phyloP scores from a whole-genome alignment of 306 rosid genomes.

The Begonia loranthoides region DNA sequence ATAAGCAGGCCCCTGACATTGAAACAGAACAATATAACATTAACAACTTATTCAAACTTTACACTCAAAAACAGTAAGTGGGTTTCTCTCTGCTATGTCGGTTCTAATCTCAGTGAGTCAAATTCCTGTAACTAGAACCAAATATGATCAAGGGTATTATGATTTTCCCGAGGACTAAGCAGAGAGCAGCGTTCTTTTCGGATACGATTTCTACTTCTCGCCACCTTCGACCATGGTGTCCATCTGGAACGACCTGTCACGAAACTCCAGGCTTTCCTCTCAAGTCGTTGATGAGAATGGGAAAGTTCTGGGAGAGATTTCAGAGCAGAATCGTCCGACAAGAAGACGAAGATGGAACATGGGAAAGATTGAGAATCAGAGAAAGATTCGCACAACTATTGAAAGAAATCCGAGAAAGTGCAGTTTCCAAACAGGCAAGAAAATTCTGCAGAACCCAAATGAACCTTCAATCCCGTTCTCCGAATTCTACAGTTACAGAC shows the following conservation, averaged over 20 bases:
- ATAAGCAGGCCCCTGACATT: conserved; percentile 35
- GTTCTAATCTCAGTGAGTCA: too few species aligned
- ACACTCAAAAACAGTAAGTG: too few species aligned
- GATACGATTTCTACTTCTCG: conserved; percentile 22
- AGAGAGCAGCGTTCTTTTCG: conserved; percentile 18
- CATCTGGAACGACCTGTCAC: conserved; percentile 16
- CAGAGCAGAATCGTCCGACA: conserved; percentile 16
- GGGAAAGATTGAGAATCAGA: conserved; percentile 85
- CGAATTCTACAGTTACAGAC: too few species aligned
- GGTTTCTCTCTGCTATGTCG: conserved; percentile 15
- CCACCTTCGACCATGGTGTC: conserved; percentile 29
- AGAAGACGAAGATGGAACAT: conserved; percentile 68
- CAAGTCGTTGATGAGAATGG: conserved; percentile 17
- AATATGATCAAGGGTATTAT: conserved; percentile 12
- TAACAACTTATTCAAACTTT: not conserved
- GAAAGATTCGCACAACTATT: conserved; percentile 94
- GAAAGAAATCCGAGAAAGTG: conserved; percentile 80
- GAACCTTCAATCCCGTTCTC: too few species aligned
- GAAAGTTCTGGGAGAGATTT: conserved; percentile 28
- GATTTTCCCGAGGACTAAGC: conserved; percentile 41
- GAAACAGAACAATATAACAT: conserved; percentile 10
- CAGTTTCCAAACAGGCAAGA: conserved; percentile 53
- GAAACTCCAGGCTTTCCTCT: conserved; percentile 20
- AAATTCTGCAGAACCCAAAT: conserved; percentile 14
- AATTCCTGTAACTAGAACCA: too few species aligned